A percentile compares a stretch with the other conserved stretches of the same genome.
phyloP scores from a whole-genome alignment of 2,329 filamentous ascomycete species.

The Cryphonectria nitschkei region DNA sequence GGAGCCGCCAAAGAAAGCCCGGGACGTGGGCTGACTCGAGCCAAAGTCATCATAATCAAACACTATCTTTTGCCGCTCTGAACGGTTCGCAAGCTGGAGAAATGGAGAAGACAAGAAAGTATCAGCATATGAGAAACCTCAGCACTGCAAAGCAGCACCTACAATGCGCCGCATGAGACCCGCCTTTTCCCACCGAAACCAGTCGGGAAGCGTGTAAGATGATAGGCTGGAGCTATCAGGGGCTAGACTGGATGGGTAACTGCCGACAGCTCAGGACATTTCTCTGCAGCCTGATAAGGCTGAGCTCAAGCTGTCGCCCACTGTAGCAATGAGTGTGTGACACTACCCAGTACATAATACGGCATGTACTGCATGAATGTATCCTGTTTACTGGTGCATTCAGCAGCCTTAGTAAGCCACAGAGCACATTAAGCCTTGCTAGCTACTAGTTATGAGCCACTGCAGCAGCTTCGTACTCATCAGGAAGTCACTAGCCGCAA shows the following conservation, averaged over 20 bases:
- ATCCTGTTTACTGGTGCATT: not conserved
- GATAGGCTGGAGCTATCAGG: not conserved
- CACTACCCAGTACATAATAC: no score
- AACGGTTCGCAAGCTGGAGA: not conserved
- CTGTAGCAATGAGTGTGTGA: not conserved
- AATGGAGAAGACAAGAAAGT: no score
- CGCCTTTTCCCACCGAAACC: not conserved
- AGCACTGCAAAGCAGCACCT: not conserved
- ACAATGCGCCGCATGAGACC: not conserved
- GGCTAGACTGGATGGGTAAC: slow-evolving; percentile 11
- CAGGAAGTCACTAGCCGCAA: not conserved
- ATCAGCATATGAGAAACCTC: not conserved
- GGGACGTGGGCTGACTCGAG: slow-evolving; percentile 9
- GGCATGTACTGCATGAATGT: no score
- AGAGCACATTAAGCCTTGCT: not conserved
- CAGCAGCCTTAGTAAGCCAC: not conserved
- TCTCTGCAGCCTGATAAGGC: not conserved
- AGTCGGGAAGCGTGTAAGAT: slow-evolving; percentile 14
- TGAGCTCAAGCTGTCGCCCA: not conserved
- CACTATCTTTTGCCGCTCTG: not conserved
- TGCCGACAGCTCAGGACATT: not conserved
- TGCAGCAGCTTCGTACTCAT: not conserved
- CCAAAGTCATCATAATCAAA: not conserved
- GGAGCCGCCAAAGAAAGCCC: not conserved
- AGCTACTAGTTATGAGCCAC: not conserved